Base-by-base conservation (phyloP, 1,284 basidiomycete genomes). In the Cystobasidiaceae sp. region DNA sequence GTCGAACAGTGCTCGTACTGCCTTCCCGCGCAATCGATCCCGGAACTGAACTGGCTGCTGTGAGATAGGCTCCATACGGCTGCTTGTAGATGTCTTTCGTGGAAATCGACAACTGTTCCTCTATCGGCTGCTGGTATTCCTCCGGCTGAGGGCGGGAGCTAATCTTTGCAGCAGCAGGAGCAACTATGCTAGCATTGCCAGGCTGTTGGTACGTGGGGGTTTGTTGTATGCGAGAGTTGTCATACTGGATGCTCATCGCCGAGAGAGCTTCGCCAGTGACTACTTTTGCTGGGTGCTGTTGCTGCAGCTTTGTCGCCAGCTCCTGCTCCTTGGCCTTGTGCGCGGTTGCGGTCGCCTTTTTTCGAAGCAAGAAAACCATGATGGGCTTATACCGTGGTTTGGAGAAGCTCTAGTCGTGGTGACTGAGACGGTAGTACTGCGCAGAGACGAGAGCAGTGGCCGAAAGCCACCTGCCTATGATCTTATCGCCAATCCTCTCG, bases 211-310 rank as follows among this genome's bases (percentile, higher is more conserved):
- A 64, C 28, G 61, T 64, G 2, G 61, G 39, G n/a, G 39, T 30
- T 30, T 50, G 61, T 17, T 32, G 41, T 25, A 44, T 32, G 27
- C 51, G 51, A n/a, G 33, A 32, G n/a, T 25, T 28, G 44, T 64
- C 61, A 45, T 64, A 64, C 30, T 64, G 61, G 19, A 64, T 64
- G 33, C 49, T 54, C 61, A 64, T 64, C 0, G 61, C 61, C 43
- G 61, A 64, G 13, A 64, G 61, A 13, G 56, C 43, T 25, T 56
- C 54, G 25, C 44, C 56, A 21, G 9, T 46, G 56, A 59, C 27
- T 48, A 46, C 56, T 23, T 59, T 46, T 7, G 43, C 27, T 2
- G 5, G 5, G 13, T 50, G 59, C 46, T 32, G 48, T 30, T 37
- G 45, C 41, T 23, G 33, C 1, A 30, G 33, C 4, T 34, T 28